Base-by-base conservation (phyloP, 257 asterid genomes). In the Schizonepeta tenuifolia region DNA sequence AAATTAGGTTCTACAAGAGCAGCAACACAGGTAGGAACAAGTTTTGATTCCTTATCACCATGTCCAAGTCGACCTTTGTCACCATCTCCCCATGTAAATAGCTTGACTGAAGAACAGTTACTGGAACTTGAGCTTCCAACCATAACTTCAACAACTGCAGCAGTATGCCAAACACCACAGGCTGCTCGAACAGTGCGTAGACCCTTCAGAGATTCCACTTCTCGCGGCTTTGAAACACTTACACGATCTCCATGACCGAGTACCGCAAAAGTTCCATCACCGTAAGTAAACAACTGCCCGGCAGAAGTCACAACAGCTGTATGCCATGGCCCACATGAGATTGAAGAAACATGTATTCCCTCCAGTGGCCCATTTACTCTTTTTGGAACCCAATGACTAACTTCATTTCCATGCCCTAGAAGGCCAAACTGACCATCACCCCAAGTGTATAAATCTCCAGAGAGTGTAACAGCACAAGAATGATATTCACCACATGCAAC, bases 81-180 rank as follows among this genome's bases (percentile, higher is more conserved):
- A 58, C 97, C 98, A 33, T 92, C 98, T 77, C 98, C 98, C 98
- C 98, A 92, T 33, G 98, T 92, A 80, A 92, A 92, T 36, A 92
- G 90, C 81, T 90, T 92, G 33, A 95, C 98, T 4, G 95, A 92
- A 59, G 97, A 92, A 87, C 95, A 89, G 80, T 88, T 92, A 71
- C 98, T 90, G 61, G 98, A 88, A 78, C 92, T 88, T 44, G 98
- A 90, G 82, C 85, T 92, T 75, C 96, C 98, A 65, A 92, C 97
- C 98, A 92, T 90, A 59, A 90, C 96, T 87, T 92, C 98, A 49
- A 92, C 96, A 82, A 92, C 92, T 7, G 98, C 97, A 77, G 98
- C 97, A 81, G 96, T 88, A 83, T 92, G 98, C 98, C 98, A 92
- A 80, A 87, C 98, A 74, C 98, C 98, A 69, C 97, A 90, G 59